Conservation (phyloP, 768 basidiomycete genomes). For the Dioszegia hungarica region DNA sequence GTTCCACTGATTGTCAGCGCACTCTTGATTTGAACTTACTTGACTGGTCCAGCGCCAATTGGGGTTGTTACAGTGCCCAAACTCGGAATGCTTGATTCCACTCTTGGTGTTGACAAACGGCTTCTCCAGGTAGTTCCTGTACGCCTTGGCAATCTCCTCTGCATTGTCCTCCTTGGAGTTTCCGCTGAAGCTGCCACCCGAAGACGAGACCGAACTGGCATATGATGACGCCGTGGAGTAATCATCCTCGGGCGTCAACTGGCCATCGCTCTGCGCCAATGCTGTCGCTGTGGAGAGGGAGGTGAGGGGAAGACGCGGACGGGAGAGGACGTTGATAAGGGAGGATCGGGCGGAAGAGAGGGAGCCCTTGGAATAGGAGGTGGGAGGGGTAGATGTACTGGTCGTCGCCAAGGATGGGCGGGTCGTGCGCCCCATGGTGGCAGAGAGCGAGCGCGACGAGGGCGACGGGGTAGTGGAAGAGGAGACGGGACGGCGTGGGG, state of each 20-base stretch:
- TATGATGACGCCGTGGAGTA: constrained; percentile 35
- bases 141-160: constrained; percentile 34
- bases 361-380: constrained; percentile 10
- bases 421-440: background rate
- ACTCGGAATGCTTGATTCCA: constrained; percentile 64
- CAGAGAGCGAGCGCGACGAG: constrained; percentile 55
- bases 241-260: constrained; percentile 25
- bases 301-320: constrained; percentile 4
- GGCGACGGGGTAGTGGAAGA: too few species aligned
- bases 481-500: constrained; percentile 54
- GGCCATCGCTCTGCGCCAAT: background rate
- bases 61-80: constrained; percentile 81
- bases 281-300: constrained; percentile 7
- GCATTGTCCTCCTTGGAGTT: background rate
- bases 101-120: constrained; percentile 42
- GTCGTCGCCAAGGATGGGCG: constrained; percentile 4
- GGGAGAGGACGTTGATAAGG: constrained; percentile 38
- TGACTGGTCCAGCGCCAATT: constrained; percentile 56
- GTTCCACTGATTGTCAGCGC: constrained; percentile 39
- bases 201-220: constrained; percentile 18
- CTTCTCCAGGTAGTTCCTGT: constrained; percentile 37
- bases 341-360: constrained; percentile 35
- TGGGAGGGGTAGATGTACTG: background rate
- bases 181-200: background rate
- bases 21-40: constrained; percentile 12